phyloP scores from a whole-genome alignment of 192 early-diverging fungal species.

The Tieghemiomyces parasiticus region DNA sequence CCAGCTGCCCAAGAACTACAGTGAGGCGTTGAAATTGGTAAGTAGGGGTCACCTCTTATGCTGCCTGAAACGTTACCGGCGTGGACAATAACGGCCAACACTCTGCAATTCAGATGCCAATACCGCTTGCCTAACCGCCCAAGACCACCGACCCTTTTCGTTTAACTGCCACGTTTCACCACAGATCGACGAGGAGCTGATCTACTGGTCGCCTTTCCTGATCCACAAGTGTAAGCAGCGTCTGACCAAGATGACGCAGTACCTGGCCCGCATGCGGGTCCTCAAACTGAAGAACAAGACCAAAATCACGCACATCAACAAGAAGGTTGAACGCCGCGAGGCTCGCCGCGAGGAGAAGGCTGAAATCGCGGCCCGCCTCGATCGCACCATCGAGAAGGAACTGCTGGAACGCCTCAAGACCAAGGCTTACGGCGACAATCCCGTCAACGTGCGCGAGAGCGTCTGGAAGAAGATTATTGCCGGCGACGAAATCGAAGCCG shows the following conservation, averaged over 20 bases:
- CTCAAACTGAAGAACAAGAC: conserved; percentile 67
- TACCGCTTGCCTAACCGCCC: too few relatives aligned
- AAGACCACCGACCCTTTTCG: too few relatives aligned
- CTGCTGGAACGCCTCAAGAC: conserved; percentile 78
- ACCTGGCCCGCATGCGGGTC: conserved; percentile 85
- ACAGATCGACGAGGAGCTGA: conserved; percentile 65
- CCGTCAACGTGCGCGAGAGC: conserved; percentile 84
- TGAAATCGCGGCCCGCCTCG: conserved; percentile 79
- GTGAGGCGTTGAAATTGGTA: conserved; percentile 64
- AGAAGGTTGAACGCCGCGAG: conserved; percentile 87
- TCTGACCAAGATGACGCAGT: conserved; percentile 91
- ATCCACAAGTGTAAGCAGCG: conserved; percentile 95
- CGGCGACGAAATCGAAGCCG: conserved; percentile 48
- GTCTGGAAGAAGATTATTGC: conserved; percentile 84
- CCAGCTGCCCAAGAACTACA: conserved; percentile 81
- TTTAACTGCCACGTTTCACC: too few relatives aligned
- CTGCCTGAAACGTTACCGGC: too few relatives aligned
- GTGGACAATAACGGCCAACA: too few relatives aligned
- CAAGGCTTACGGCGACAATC: conserved; percentile 92
- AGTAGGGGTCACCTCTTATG: too few relatives aligned
- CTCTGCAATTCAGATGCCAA: too few relatives aligned
- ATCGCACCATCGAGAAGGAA: conserved; percentile 90
- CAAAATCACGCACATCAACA: conserved; percentile 77
- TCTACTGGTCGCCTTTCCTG: conserved; percentile 84
- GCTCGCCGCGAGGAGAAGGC: conserved; percentile 74